These are phyloP conservation scores for Metroxylon sagu DNA, from an alignment of 176 grass and related monocot species.

Conservation along the genomic window DNA sequence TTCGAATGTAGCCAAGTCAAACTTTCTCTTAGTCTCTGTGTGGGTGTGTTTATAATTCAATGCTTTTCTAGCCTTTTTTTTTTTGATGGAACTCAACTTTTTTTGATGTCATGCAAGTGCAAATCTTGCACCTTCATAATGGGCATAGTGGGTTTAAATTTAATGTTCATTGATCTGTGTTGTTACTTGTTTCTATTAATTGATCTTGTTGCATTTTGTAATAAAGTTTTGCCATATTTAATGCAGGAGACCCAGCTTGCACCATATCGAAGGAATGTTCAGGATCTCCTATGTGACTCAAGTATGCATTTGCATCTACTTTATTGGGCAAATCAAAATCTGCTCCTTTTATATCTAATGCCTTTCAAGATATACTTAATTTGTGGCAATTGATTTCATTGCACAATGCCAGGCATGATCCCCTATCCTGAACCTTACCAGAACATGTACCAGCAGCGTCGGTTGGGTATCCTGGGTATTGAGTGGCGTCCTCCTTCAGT, in stretches of 20 bases:
- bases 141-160: no score
- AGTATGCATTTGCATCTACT: conserved; percentile 23
- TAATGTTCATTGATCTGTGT: background rate
- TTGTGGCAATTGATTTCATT: no score
- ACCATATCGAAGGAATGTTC: conserved; percentile 88
- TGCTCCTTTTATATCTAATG: no score
- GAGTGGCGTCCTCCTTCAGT: conserved; percentile 83
- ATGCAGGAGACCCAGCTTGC: conserved; percentile 83
- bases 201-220: background rate
- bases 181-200: conserved; percentile 1
- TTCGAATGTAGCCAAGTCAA: no score
- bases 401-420: conserved; percentile 59
- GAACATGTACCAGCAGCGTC: conserved; percentile 81
- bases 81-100: no score
- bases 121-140: no score
- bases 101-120: no score
- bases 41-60: no score
- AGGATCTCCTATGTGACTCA: conserved; percentile 89
- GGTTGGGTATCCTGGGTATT: conserved; percentile 72
- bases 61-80: no score
- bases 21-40: no score
- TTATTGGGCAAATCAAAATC: no score
- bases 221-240: background rate
- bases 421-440: conserved; percentile 92
- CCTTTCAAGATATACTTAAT: no score